Conservation (phyloP, 768 basidiomycete species). For the Tephrocybe sp. region DNA sequence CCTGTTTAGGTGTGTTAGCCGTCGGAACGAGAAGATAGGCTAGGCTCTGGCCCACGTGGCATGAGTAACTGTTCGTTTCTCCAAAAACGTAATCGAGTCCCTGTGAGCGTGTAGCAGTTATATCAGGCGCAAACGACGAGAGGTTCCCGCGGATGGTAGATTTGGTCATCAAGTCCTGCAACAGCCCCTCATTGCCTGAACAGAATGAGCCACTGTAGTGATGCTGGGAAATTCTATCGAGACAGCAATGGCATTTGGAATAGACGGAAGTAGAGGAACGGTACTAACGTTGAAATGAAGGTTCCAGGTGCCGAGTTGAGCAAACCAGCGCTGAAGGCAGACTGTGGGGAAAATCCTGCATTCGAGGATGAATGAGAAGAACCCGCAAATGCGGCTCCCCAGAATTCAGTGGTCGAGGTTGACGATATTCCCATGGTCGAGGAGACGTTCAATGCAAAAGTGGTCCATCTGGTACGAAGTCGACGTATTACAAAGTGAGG, state of each 20-base stretch:
- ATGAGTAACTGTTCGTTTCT: constrained; percentile 54
- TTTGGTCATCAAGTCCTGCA: constrained; percentile 69
- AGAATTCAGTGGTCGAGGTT: constrained; percentile 40
- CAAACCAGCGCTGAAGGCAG: constrained; percentile 51
- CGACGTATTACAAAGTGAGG: background rate
- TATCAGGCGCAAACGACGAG: constrained; percentile 48
- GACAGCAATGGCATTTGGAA: background rate
- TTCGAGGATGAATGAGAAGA: constrained; percentile 39
- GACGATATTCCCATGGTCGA: constrained; percentile 34
- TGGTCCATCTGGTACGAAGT: constrained; percentile 5
- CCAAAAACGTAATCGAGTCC: constrained; percentile 63
- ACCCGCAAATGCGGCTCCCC: constrained; percentile 49
- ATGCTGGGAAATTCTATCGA: constrained; percentile 51
- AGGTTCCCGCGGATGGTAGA: constrained; percentile 55
- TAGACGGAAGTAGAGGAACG: background rate
- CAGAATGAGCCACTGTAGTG: constrained; percentile 63
- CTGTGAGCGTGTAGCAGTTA: constrained; percentile 41
- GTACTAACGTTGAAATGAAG: constrained; percentile 51
- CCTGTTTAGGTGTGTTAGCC: constrained; percentile 22
- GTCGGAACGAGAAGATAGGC: background rate
- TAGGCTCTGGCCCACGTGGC: constrained; percentile 29
- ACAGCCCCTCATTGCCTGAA: constrained; percentile 45
- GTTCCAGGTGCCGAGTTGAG: constrained; percentile 41
- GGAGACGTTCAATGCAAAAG: constrained; percentile 48
- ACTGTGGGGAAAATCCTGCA: constrained; percentile 57